Evolutionary conservation across 169 alveolate genomes (phyloP), one percentile per base, ranked within the genome.

Genomic region (Toxoplasma gondii): DNA sequence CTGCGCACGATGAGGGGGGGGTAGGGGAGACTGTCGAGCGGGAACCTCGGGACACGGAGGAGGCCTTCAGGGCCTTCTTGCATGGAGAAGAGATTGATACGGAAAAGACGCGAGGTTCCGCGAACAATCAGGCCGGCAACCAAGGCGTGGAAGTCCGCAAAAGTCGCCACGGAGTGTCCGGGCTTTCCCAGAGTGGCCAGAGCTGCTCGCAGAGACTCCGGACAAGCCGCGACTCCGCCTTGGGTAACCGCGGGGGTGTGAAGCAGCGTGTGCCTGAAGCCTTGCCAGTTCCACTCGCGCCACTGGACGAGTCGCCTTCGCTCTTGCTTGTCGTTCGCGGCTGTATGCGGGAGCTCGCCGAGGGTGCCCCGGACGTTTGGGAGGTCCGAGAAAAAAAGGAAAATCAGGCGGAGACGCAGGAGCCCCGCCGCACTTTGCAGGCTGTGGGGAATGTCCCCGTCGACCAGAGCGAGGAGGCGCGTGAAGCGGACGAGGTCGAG

Each of bases 361-460:
- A 34, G 84, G 12, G 27, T 16, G 5, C 45, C 84, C 12, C 43
- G n/a, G 22, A 27, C 84, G 44, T 10, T 34, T 12, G 41, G 94
- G 86, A 22, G 91, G 41, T 92, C 94, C 2, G 94, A 87, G 45
- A 92, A 92, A 39, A 53, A 92, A 43, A 80, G 38, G 44, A 92
- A 92, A 17, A 92, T 67, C 58, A 92, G 87, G 43, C 78, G 74
- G 9, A 82, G 88, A 39, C 92, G 67, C 80, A 92, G 94, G 36
- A 34, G 70, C 36, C 91, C 94, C 27, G 64, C 69, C 2, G 92
- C 91, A 7, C 54, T 84, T 24, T 64, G 88, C 45, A 45, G 44
- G 45, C 82, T 78, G 44, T 84, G 87, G 24, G 92, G 88, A 22
- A 81, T 83, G 67, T 92, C 92, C 17, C 92, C 88, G 49, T 92